phyloP scores from a whole-genome alignment of 2,329 filamentous ascomycete species.

The Paraconiothyrium brasiliense region DNA sequence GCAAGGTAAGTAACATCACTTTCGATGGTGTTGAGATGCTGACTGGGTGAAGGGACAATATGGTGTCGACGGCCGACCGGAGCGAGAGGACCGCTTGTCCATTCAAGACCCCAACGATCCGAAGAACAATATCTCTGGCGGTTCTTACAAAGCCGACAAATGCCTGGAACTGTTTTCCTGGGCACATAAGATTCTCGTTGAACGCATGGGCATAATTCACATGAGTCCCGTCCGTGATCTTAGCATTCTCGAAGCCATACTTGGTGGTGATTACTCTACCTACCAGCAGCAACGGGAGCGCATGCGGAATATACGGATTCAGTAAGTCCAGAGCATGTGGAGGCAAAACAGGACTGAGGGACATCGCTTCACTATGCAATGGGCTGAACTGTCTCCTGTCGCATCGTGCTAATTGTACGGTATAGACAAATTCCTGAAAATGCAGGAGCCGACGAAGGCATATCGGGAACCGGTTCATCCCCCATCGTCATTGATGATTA shows the following conservation, averaged over 20 bases:
- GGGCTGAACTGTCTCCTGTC: neutral
- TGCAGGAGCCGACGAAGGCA: neutral
- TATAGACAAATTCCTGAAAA: neutral
- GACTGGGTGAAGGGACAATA: conserved; percentile 21
- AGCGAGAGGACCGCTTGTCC: conserved; percentile 69
- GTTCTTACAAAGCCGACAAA: conserved; percentile 73
- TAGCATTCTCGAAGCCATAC: conserved; percentile 76
- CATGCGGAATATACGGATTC: conserved; percentile 53
- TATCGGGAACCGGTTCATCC: neutral
- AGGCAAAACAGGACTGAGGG: conserved; percentile 12
- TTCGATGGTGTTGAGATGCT: neutral
- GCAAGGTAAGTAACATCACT: conserved; percentile 68
- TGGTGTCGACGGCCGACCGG: conserved; percentile 43
- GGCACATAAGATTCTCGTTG: conserved; percentile 47
- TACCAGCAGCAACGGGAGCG: conserved; percentile 75
- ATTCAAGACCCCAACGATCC: conserved; percentile 92
- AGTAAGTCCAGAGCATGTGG: conserved; percentile 35
- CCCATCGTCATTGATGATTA: neutral
- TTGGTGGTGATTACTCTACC: conserved; percentile 80
- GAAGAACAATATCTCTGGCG: conserved; percentile 88
- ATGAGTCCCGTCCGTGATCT: conserved; percentile 27
- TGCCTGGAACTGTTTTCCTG: conserved; percentile 76
- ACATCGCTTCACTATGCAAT: conserved; percentile 7
- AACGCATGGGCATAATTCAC: conserved; percentile 60
- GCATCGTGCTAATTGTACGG: neutral